phyloP scores from a whole-genome alignment of 192 early-diverging fungal genomes.

The Haplosporangium gracile region DNA sequence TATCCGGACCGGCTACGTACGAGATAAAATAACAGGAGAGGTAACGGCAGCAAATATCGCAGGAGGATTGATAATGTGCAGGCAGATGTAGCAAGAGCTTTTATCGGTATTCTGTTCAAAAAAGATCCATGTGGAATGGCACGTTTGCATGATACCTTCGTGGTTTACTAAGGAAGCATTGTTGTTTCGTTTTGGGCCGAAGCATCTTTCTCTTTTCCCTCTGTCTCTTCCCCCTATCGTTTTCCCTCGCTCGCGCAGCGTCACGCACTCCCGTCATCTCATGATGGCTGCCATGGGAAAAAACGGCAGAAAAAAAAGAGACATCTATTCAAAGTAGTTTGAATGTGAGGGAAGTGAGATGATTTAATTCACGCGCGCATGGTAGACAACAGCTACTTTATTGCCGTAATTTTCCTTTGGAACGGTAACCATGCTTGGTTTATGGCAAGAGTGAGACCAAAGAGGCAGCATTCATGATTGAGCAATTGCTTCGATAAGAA shows the following conservation, averaged over 20 bases:
- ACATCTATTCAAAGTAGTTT: neutral
- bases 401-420: neutral
- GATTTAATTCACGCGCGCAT: neutral
- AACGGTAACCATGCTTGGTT: neutral
- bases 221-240: neutral
- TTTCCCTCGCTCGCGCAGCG: neutral
- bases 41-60: neutral
- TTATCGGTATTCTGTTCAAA: neutral
- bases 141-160: neutral
- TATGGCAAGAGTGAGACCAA: neutral
- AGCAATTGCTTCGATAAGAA: neutral
- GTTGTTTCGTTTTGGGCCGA: neutral
- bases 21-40: neutral
- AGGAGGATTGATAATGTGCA: constrained; percentile 7
- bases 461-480: neutral
- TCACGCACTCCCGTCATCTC: constrained; percentile 1
- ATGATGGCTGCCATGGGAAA: constrained; percentile 4
- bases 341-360: neutral
- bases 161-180: neutral
- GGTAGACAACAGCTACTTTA: neutral
- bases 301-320: neutral
- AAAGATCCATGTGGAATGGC: constrained; percentile 1
- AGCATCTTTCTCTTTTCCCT: neutral
- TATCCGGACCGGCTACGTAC: neutral
- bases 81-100: neutral